Conservation (phyloP, 257 asterid species). For the Jacaranda copaia region DNA sequence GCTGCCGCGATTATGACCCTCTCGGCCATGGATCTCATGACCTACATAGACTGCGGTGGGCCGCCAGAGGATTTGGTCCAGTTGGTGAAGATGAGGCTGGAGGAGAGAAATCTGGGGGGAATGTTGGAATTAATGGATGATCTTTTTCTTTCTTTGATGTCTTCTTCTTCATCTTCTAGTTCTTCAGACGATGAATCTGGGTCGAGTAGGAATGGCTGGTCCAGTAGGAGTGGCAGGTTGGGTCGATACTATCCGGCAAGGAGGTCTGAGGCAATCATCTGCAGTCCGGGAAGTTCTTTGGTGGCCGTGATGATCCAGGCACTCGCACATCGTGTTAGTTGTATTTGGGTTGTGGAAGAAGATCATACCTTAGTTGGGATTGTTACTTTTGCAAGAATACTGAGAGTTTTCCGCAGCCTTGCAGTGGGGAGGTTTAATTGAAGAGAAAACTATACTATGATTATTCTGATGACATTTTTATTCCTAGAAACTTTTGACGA, state of each 20-base stretch:
- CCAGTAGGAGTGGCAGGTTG: slow-evolving; percentile 31
- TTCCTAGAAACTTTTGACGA: neutral
- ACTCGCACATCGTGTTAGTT: slow-evolving; percentile 70
- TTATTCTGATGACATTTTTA: neutral
- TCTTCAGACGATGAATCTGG: slow-evolving; percentile 76
- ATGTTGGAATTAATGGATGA: slow-evolving; percentile 73
- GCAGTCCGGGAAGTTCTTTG: slow-evolving; percentile 74
- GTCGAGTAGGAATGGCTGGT: slow-evolving; percentile 35
- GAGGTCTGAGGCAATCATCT: slow-evolving; percentile 72
- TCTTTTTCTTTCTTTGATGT: slow-evolving; percentile 25
- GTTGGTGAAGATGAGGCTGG: slow-evolving; percentile 64
- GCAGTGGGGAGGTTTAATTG: slow-evolving; percentile 19
- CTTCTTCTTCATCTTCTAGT: slow-evolving; percentile 57
- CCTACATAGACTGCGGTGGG: slow-evolving; percentile 70
- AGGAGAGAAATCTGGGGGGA: slow-evolving; percentile 55
- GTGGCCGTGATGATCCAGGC: slow-evolving; percentile 90
- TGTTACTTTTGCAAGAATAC: slow-evolving; percentile 69
- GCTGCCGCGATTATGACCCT: slow-evolving; percentile 70
- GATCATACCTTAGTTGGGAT: slow-evolving; percentile 66
- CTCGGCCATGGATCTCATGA: slow-evolving; percentile 77
- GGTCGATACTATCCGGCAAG: slow-evolving; percentile 53
- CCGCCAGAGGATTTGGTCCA: slow-evolving; percentile 74
- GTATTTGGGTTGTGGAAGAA: slow-evolving; percentile 80
- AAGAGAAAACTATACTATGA: neutral
- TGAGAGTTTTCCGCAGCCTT: slow-evolving; percentile 57